Conservation (phyloP, 495 filamentous ascomycete species). For the Hypoxylon lienhwacheense region DNA sequence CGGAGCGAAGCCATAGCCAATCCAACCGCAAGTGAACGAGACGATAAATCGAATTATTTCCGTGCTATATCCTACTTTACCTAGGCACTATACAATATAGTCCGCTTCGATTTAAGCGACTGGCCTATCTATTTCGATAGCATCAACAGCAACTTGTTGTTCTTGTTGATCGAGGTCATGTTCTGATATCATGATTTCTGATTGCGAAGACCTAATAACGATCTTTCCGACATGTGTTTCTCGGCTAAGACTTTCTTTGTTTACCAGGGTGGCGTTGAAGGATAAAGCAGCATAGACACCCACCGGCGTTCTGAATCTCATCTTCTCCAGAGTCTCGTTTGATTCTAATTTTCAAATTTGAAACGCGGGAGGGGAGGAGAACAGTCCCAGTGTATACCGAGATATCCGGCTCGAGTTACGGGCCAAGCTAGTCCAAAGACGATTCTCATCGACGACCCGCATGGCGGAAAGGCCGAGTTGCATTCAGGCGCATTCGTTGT, state of each 20-base stretch:
- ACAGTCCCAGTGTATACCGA: constrained; percentile 32
- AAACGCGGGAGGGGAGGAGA: constrained; percentile 19
- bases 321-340: constrained; percentile 35
- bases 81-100: background rate
- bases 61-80: background rate
- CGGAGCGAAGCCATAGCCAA: constrained; percentile 55
- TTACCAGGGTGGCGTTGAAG: constrained; percentile 40
- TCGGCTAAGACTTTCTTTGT: constrained; percentile 35
- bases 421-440: constrained; percentile 16
- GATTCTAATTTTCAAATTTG: constrained; percentile 29
- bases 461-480: constrained; percentile 21
- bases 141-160: constrained; percentile 12
- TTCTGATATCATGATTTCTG: constrained; percentile 15
- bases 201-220: constrained; percentile 26
- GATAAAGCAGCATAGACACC: constrained; percentile 43
- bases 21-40: constrained; percentile 50
- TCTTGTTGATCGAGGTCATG: constrained; percentile 11
- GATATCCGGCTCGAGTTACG: constrained; percentile 19
- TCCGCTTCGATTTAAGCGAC: background rate
- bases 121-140: constrained; percentile 17
- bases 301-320: constrained; percentile 39
- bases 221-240: constrained; percentile 37
- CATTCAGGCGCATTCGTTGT: constrained; percentile 21
- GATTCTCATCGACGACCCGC: constrained; percentile 18
- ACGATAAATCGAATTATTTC: constrained; percentile 7